Percentiles rank a stretch among this genome's conserved stretches.
phyloP scores from a whole-genome alignment of 2,329 filamentous ascomycete genomes.

The Aphanocladium album region DNA sequence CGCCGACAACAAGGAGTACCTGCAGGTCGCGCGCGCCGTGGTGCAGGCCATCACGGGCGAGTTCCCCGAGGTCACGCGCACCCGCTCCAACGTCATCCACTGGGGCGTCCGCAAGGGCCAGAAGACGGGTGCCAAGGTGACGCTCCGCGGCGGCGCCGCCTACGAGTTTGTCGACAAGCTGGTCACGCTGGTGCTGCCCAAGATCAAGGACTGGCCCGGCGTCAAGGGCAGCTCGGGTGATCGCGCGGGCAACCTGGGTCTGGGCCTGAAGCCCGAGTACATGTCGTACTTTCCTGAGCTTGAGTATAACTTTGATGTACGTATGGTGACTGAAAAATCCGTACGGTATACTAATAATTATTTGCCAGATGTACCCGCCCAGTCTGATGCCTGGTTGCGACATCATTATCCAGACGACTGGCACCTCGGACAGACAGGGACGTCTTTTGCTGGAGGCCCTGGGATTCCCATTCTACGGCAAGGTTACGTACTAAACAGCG shows the following conservation, averaged over 20 bases:
- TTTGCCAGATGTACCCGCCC: conserved; percentile 50
- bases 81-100: conserved; percentile 64
- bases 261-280: conserved; percentile 71
- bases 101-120: conserved; percentile 72
- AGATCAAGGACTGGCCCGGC: conserved; percentile 93
- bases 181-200: conserved; percentile 83
- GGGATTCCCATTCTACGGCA: conserved; percentile 69
- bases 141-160: conserved; percentile 73
- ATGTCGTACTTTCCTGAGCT: conserved; percentile 88
- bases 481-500: conserved; percentile 42
- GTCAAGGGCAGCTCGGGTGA: conserved; percentile 65
- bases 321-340: conserved; percentile 36
- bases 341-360: no score
- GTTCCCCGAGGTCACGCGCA: conserved; percentile 63
- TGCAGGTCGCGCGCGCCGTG: conserved; percentile 80
- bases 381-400: conserved; percentile 81
- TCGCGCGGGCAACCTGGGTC: conserved; percentile 77
- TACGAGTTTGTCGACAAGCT: conserved; percentile 89
- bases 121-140: conserved; percentile 69
- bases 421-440: conserved; percentile 79
- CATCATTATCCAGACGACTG: conserved; percentile 78
- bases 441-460: conserved; percentile 57
- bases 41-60: conserved; percentile 81
- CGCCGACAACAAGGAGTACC: conserved; percentile 62
- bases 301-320: conserved; percentile 89